These are phyloP conservation scores for Acacia melanoxylon DNA, from an alignment of 306 rosid genomes.

Conservation along the genomic window DNA sequence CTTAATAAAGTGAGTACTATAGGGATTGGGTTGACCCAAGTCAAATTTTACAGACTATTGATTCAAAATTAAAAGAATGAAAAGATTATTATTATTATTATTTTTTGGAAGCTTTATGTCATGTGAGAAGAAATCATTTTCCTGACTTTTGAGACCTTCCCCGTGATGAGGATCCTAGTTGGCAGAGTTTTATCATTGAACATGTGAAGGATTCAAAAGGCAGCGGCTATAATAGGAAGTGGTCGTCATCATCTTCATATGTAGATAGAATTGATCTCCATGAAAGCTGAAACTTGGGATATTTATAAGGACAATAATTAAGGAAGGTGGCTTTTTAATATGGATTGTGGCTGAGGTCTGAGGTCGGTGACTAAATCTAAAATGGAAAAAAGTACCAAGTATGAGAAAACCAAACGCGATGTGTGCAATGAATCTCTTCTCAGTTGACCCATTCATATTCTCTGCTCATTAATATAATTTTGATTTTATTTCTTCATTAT, in stretches of 20 bases:
- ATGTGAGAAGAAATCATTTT: no score
- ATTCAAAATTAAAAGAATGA: no score
- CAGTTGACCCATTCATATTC: neutral
- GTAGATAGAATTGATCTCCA: neutral
- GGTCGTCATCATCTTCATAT: neutral
- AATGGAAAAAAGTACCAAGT: neutral
- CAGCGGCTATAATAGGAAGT: neutral
- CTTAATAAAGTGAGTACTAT: no score
- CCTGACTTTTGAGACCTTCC: no score
- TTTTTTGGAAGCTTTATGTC: no score
- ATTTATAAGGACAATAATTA: neutral
- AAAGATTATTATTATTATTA: no score
- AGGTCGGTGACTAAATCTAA: neutral
- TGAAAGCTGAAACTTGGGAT: neutral
- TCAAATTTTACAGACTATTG: no score
- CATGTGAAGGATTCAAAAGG: neutral
- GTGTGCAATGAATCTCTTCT: neutral
- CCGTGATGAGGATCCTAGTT: no score
- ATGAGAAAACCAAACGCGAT: neutral
- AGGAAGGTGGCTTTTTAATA: neutral
- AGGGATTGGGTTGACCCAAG: no score
- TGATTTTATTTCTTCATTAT: neutral
- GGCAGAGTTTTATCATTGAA: neutral
- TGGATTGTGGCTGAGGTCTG: neutral
- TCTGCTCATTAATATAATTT: neutral